A percentile compares a stretch with the other conserved stretches of the same genome.
Conservation (phyloP, 495 filamentous ascomycete species). For the Aspergillus haitiensis region DNA sequence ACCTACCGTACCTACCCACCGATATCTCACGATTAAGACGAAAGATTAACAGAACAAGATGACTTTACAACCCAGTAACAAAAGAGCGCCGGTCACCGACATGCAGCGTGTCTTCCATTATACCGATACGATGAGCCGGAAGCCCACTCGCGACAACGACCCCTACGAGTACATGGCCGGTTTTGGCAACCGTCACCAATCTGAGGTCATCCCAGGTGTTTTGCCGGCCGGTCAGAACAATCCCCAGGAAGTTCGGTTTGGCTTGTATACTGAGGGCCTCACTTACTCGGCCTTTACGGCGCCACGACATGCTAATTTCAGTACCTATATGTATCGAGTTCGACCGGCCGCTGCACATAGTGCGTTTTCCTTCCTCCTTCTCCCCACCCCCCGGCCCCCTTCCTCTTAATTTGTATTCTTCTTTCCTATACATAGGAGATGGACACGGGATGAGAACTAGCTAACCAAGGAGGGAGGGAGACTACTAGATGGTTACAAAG, state of each 20-base stretch:
- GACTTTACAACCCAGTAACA: slow-evolving; percentile 28
- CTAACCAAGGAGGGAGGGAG: neutral
- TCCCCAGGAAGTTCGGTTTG: slow-evolving; percentile 40
- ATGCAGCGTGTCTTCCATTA: slow-evolving; percentile 46
- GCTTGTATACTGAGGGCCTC: slow-evolving; percentile 61
- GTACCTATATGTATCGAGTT: slow-evolving; percentile 44
- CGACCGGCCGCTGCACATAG: slow-evolving; percentile 44
- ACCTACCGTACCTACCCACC: neutral
- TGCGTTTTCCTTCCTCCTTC: slow-evolving; percentile 23
- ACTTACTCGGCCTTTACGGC: slow-evolving; percentile 55
- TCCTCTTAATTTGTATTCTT: neutral
- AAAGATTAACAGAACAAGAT: slow-evolving; percentile 19
- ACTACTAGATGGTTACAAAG: slow-evolving; percentile 36
- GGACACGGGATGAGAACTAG: neutral
- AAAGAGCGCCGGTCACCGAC: slow-evolving; percentile 36
- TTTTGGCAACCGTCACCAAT: slow-evolving; percentile 42
- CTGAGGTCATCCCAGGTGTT: slow-evolving; percentile 45
- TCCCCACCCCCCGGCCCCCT: neutral
- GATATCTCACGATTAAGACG: neutral
- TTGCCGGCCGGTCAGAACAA: slow-evolving; percentile 45
- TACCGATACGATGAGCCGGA: slow-evolving; percentile 42
- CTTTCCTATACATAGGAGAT: neutral
- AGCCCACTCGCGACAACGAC: slow-evolving; percentile 45
- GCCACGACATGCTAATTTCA: slow-evolving; percentile 40
- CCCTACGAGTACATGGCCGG: slow-evolving; percentile 45